Percentiles rank a stretch among this genome's conserved stretches.
Conservation (phyloP, 768 basidiomycete species). For the Boletus rubescentipes region DNA sequence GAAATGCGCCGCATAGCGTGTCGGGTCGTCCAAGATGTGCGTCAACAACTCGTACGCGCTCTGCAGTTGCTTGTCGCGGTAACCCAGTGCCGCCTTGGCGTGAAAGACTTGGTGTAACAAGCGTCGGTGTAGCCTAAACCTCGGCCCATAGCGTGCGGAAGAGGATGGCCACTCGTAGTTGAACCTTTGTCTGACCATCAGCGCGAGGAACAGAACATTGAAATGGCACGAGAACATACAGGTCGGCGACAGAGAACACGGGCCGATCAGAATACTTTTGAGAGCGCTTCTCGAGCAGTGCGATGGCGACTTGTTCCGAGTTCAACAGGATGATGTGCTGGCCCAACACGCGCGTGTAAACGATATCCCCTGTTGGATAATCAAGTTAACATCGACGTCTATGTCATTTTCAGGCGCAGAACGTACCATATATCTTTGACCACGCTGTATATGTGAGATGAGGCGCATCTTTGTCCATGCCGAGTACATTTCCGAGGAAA, state of each 20-base stretch:
- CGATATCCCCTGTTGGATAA: conserved; percentile 1
- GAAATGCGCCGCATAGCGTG: conserved; percentile 7
- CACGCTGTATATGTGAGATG: conserved; percentile 20
- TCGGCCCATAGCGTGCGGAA: conserved; percentile 20
- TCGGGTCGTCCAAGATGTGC: conserved; percentile 8
- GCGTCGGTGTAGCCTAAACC: conserved; percentile 23
- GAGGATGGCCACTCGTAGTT: conserved; percentile 16
- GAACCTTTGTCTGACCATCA: conserved; percentile 12
- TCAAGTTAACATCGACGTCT: background rate
- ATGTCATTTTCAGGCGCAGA: background rate
- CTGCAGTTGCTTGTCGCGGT: conserved; percentile 16
- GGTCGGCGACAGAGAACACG: background rate
- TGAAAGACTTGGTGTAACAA: conserved; percentile 21
- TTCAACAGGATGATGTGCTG: conserved; percentile 52
- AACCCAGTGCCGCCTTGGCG: conserved; percentile 6
- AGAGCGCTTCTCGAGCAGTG: conserved; percentile 52
- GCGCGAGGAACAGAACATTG: background rate
- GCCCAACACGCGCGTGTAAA: conserved; percentile 33
- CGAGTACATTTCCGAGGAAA: conserved; percentile 16
- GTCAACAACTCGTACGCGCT: conserved; percentile 11
- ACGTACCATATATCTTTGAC: conserved; percentile 18
- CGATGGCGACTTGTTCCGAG: conserved; percentile 43
- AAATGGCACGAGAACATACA: conserved; percentile 2
- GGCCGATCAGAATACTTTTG: conserved; percentile 44
- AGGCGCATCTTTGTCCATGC: conserved; percentile 4